A percentile compares a stretch with the other conserved stretches of the same genome.
These are phyloP conservation scores for Agastache rugosa DNA, from an alignment of 257 asterid species.

Conservation along the genomic window DNA sequence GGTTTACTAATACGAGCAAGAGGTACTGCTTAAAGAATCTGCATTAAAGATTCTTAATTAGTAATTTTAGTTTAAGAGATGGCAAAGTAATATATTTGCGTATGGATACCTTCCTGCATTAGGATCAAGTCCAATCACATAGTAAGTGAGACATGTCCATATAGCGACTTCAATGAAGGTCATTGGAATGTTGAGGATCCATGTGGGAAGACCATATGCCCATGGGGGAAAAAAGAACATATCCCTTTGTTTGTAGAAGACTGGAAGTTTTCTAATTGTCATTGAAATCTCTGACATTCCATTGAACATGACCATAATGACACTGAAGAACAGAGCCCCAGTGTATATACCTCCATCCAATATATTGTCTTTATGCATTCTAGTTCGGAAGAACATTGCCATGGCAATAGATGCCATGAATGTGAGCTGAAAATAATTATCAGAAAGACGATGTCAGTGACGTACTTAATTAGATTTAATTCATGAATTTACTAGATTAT, in stretches of 20 bases:
- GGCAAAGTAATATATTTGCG: background rate
- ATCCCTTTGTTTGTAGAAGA: constrained; percentile 80
- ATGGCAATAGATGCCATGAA: constrained; percentile 44
- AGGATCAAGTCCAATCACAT: constrained; percentile 73
- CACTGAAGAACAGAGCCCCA: constrained; percentile 55
- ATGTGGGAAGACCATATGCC: constrained; percentile 69
- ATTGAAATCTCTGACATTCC: constrained; percentile 69
- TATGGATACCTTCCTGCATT: constrained; percentile 54
- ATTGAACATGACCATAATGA: constrained; percentile 59
- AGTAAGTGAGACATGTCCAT: constrained; percentile 63
- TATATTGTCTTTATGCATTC: constrained; percentile 46
- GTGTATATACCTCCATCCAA: constrained; percentile 53
- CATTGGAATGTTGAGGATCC: constrained; percentile 69
- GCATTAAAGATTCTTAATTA: constrained; percentile 28
- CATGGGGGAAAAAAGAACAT: constrained; percentile 74
- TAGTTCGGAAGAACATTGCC: constrained; percentile 60
- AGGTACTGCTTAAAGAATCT: constrained; percentile 70
- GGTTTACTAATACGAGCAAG: constrained; percentile 52
- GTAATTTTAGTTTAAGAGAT: background rate
- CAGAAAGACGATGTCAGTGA: constrained; percentile 2
- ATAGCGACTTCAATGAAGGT: constrained; percentile 55
- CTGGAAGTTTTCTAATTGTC: constrained; percentile 75
- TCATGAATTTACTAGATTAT: background rate
- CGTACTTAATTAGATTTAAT: background rate
- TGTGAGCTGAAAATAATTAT: constrained; percentile 46